Conservation (phyloP, 2,329 filamentous ascomycete species). For the Sarocladium oryzae region DNA sequence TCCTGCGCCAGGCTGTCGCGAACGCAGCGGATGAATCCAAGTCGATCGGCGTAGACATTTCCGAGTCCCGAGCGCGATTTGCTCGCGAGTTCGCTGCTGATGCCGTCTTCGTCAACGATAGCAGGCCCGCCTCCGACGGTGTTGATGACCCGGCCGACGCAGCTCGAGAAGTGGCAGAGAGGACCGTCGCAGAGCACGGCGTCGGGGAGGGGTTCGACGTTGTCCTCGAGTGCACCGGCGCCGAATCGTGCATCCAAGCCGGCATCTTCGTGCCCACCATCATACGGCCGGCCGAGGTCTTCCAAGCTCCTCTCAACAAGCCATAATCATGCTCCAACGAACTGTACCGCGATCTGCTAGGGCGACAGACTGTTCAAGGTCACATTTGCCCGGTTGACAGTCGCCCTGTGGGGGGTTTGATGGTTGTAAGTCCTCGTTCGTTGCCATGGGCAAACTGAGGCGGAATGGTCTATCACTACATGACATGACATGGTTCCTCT, state of each 20-base stretch:
- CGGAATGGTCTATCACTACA: too few relatives aligned
- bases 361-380: too few relatives aligned
- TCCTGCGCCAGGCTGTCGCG: constrained; percentile 37
- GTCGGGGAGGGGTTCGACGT: constrained; percentile 41
- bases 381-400: neutral
- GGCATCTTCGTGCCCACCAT: constrained; percentile 39
- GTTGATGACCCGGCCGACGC: constrained; percentile 28
- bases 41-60: constrained; percentile 39
- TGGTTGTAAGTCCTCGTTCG: neutral
- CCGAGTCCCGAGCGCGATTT: constrained; percentile 29
- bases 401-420: neutral
- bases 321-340: too few relatives aligned
- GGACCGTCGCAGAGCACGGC: constrained; percentile 30
- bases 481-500: too few relatives aligned
- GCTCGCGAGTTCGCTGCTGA: constrained; percentile 35
- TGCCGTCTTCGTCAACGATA: constrained; percentile 30
- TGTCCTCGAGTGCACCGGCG: constrained; percentile 42
- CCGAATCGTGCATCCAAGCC: constrained; percentile 38
- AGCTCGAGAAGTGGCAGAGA: constrained; percentile 29
- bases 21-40: constrained; percentile 35
- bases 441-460: too few relatives aligned
- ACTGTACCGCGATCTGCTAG: too few relatives aligned
- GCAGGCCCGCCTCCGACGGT: constrained; percentile 18
- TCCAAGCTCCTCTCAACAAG: too few relatives aligned
- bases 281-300: too few relatives aligned